Evolutionary conservation across 2,329 filamentous ascomycete genomes (phyloP).

Genomic region (Pseudovirgaria hyperparasitica): DNA sequence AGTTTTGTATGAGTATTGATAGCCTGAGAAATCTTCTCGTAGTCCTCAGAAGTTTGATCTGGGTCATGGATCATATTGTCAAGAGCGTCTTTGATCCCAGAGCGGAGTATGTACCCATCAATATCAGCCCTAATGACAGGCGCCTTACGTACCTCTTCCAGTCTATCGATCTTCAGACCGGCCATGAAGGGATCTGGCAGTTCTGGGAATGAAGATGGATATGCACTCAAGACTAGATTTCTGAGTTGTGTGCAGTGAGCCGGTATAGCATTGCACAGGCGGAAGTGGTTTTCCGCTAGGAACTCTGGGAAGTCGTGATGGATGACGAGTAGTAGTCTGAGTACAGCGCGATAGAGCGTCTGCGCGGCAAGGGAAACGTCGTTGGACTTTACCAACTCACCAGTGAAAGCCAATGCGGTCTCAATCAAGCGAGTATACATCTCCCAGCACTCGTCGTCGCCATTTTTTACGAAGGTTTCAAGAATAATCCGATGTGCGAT

Average conservation of each 20-base stretch:
- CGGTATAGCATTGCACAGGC: conserved; percentile 69
- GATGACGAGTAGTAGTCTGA: conserved; percentile 72
- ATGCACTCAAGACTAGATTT: conserved; percentile 77
- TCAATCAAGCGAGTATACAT: conserved; percentile 62
- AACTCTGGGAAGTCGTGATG: conserved; percentile 95
- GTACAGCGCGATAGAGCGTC: conserved; percentile 70
- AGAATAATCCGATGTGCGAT: conserved; percentile 78
- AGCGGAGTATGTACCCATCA: conserved; percentile 33
- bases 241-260: conserved; percentile 76
- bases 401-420: conserved; percentile 59
- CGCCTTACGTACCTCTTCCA: conserved; percentile 59
- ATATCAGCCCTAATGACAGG: conserved; percentile 55
- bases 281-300: conserved; percentile 72
- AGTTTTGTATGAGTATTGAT: conserved; percentile 48
- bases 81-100: conserved; percentile 40
- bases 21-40: conserved; percentile 64
- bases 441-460: conserved; percentile 55
- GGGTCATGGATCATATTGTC: conserved; percentile 37
- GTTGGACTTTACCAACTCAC: conserved; percentile 64
- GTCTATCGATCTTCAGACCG: conserved; percentile 61
- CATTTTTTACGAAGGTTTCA: conserved; percentile 57
- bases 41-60: conserved; percentile 56
- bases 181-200: conserved; percentile 61
- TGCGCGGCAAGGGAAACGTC: conserved; percentile 58
- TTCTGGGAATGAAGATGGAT: conserved; percentile 56